Base-by-base conservation (phyloP, 1,284 basidiomycete species). In the Cutaneotrichosporon sp. region DNA sequence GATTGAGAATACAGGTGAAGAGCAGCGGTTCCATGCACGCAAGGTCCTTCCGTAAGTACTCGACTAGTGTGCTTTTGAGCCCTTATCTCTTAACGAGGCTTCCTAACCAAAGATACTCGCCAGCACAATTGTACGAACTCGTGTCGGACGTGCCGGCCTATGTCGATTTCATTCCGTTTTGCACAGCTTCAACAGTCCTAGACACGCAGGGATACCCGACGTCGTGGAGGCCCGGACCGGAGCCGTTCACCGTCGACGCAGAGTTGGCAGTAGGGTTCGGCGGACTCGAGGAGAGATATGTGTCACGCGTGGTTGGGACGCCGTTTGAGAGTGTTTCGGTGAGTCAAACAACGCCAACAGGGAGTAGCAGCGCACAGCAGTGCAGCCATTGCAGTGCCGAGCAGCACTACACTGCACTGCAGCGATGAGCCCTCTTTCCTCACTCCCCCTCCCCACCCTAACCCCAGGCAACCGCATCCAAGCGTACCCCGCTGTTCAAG, bases 251-350 rank as follows among this genome's bases (percentile, higher is more conserved):
- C 51, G 87, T 94, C 82, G 86, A 93, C 49, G 94, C 90, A 10
- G 92, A 97, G 76, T 83, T 98, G 63, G 88, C 87, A 0, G 90
- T 97, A 30, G 92, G 92, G 0, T 98, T 97, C 77, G 86, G 94
- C 68, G 85, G 88, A 7, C 89, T 97, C 73, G 85, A 86, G 67
- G 96, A 98, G 81, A 88, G 87, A 76, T 99, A 97, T 79, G 84
- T 90, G 52, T 95, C 92, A 76, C 84, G 84, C 56, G 95, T 98
- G 50, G 88, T 87, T 9, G 91, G 92, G 71, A 82, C 81, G 58
- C 92, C 91, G 13, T 86, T 86, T 69, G 84, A 88, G 73, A 88
- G 84, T 22, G 92, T 97, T 8, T 84, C 89, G 82, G 95, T 92
- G 73, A 70, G 86, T 83, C 31, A 2, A 32, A 8, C 26, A 26